phyloP scores from a whole-genome alignment of 345 rosid species.

The Corchorus olitorius region DNA sequence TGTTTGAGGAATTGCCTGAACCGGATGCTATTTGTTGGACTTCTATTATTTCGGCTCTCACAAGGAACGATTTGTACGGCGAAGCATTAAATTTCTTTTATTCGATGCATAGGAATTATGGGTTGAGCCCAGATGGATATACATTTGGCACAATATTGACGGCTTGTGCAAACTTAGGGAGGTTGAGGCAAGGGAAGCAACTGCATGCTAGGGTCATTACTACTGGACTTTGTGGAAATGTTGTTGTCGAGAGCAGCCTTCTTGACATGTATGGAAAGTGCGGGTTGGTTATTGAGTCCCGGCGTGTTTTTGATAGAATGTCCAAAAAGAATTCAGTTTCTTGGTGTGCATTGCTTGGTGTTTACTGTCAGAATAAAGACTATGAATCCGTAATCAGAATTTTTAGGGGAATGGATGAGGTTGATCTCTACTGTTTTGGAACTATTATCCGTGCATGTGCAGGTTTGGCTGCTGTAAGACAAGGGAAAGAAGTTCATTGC shows the following conservation, averaged over 20 bases:
- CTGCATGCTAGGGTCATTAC: slow-evolving; percentile 66
- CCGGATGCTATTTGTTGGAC: slow-evolving; percentile 89
- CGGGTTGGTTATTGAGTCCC: slow-evolving; percentile 54
- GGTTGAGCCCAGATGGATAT: slow-evolving; percentile 60
- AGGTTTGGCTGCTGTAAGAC: slow-evolving; percentile 70
- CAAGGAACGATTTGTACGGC: slow-evolving; percentile 61
- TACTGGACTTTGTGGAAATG: slow-evolving; percentile 54
- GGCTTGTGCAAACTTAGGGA: slow-evolving; percentile 77
- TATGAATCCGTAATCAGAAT: slow-evolving; percentile 61
- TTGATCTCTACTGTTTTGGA: slow-evolving; percentile 78
- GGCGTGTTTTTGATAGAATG: slow-evolving; percentile 69
- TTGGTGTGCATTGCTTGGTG: slow-evolving; percentile 85
- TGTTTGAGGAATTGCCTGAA: slow-evolving; percentile 77
- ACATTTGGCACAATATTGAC: slow-evolving; percentile 77
- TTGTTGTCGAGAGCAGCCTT: slow-evolving; percentile 78
- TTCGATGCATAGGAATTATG: slow-evolving; percentile 52
- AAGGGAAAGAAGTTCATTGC: slow-evolving; percentile 90
- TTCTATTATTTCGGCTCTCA: slow-evolving; percentile 61
- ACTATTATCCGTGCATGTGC: slow-evolving; percentile 86
- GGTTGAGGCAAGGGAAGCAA: slow-evolving; percentile 76
- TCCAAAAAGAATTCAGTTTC: slow-evolving; percentile 63
- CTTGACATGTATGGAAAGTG: slow-evolving; percentile 97
- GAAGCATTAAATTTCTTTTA: slow-evolving; percentile 58
- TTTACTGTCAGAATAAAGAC: slow-evolving; percentile 74
- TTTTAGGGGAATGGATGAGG: slow-evolving; percentile 53